phyloP scores from a whole-genome alignment of 75 land plant species.

The Pinus albicaulis region DNA sequence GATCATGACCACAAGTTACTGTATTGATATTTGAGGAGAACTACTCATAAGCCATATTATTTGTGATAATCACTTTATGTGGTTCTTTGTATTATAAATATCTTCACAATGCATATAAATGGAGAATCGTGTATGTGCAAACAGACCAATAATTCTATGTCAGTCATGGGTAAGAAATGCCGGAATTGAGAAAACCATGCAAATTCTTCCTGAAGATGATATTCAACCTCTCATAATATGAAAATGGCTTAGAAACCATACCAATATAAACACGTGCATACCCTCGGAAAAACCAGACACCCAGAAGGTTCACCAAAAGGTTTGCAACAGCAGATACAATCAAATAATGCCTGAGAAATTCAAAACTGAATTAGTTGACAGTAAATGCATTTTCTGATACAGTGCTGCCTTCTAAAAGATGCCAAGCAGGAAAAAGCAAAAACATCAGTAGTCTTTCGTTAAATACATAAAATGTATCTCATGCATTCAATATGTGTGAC shows the following conservation, averaged over 20 bases:
- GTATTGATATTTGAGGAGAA: neutral
- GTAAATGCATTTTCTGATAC: neutral
- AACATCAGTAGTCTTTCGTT: neutral
- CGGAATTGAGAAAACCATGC: neutral
- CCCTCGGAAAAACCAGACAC: conserved; percentile 95
- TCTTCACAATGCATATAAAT: neutral
- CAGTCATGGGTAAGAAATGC: neutral
- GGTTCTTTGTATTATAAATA: neutral
- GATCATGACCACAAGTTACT: neutral
- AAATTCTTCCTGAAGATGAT: neutral
- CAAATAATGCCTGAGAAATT: conserved; percentile 77
- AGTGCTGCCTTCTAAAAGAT: neutral
- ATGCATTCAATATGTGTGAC: neutral
- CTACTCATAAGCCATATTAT: neutral
- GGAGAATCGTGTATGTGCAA: neutral
- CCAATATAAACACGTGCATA: conserved; percentile 87
- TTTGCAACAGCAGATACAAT: conserved; percentile 95
- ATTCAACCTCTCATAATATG: neutral
- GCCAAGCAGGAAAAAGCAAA: conserved; percentile 3
- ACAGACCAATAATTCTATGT: neutral
- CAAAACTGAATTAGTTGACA: neutral
- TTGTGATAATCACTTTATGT: neutral
- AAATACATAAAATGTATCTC: neutral
- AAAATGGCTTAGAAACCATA: conserved; percentile 21
- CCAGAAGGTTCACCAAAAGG: conserved; percentile 83